Base-by-base conservation (phyloP, 108 stramenopile species). In the Cyclotella baltica region DNA sequence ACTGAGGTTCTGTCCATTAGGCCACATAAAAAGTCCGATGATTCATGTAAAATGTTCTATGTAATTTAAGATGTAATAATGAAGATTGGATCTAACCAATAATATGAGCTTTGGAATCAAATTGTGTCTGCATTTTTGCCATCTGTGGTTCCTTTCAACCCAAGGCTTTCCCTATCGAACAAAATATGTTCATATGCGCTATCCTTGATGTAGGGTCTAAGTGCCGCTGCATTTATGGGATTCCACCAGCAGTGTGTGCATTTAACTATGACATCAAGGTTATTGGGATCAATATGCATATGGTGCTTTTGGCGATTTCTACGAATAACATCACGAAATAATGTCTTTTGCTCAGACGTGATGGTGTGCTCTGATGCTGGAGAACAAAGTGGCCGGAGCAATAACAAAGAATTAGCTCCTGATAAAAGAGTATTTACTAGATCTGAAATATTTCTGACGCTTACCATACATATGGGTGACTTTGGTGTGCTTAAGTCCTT, bases 171-270 rank as follows among this genome's bases (percentile, higher is more conserved):
- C 72, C 75, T 87, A 69, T 96, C 93, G 22, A 80, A 62, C 56
- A 97, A 72, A 18, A 97, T 87, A 53, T 89, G 82, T 48, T 93
- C 90, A 63, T 90, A 92, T 2, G 89, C 92, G 29, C 76, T 81
- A 33, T 91, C 88, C 57, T 87, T 85, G 46, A 97, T 67, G 80
- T 93, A 97, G 10, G 96, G 96, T 37, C 89, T 83, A 23, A 97
- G 85, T 3, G 70, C 80, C 67, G 90, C 85, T 4, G 96, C 89
- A 75, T 97, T 97, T 64, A 97, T 92, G 15, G 97, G 97, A 78
- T 97, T 97, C 95, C 95, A 97, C 97, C 97, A 97, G 73, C 93
- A 94, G 67, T 97, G 94, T 6, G 97, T 97, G 71, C 95, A 95
- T 29, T 87, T 87, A 31, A 93, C 67, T 25, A 97, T 97, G 15